A percentile compares a stretch with the other conserved stretches of the same genome.
Evolutionary conservation across 371 early-diverging fungal species (phyloP).

Genomic region (Actinomortierella wolfii): DNA sequence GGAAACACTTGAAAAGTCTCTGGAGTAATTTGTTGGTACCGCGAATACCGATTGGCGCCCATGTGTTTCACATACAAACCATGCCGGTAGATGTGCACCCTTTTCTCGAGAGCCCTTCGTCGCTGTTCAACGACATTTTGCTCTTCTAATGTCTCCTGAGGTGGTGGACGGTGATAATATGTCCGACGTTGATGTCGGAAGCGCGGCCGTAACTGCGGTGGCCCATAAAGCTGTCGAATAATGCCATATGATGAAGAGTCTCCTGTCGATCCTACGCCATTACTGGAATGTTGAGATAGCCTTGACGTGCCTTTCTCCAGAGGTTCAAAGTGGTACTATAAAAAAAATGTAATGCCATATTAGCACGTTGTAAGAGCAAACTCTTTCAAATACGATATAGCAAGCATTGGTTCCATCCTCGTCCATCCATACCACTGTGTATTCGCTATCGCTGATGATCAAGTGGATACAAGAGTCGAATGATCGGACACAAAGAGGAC

Average conservation of each 20-base stretch:
- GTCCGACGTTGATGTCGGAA: background rate
- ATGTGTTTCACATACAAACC: constrained; percentile 33
- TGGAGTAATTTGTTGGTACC: constrained; percentile 36
- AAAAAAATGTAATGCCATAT: too few relatives aligned
- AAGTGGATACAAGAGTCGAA: constrained; percentile 24
- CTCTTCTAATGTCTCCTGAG: constrained; percentile 7
- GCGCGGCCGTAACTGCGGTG: constrained; percentile 19
- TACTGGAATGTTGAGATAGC: background rate
- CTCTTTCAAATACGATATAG: background rate
- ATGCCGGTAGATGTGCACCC: constrained; percentile 33
- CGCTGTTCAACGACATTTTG: constrained; percentile 20
- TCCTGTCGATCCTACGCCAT: background rate
- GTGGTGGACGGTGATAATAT: background rate
- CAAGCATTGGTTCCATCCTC: too few relatives aligned
- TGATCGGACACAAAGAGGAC: constrained; percentile 27
- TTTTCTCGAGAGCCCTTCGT: constrained; percentile 18
- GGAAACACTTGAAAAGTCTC: constrained; percentile 26
- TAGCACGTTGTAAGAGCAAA: too few relatives aligned
- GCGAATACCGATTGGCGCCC: constrained; percentile 33
- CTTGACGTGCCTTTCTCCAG: background rate
- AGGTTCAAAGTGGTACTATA: constrained; percentile 24
- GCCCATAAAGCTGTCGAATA: constrained; percentile 29
- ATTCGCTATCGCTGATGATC: constrained; percentile 17
- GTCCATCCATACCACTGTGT: constrained; percentile 30
- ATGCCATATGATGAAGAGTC: constrained; percentile 16